Evolutionary conservation across 176 grass and related monocot genomes (phyloP), one percentile per base, ranked within the genome.

Genomic region (Carex pumila): DNA sequence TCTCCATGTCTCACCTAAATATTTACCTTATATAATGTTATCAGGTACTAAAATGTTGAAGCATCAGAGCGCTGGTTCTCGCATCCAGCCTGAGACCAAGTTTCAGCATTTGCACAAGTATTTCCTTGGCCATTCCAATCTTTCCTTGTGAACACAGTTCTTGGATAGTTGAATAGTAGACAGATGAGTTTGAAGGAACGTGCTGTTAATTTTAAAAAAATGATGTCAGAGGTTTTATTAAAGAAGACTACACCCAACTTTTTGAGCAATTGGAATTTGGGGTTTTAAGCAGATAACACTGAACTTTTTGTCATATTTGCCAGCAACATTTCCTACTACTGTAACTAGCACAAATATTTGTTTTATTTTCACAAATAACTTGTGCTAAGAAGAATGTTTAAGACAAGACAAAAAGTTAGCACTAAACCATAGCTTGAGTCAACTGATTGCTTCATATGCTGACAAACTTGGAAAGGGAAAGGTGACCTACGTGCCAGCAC

Each of bases 91-190:
- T 87, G 57, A 98, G 87, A 15, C 87, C 92, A 80, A 93, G 86
- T 69, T 81, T 90, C 15, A 85, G 89, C 92, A 98, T 94, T 65
- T 90, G 88, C 1, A 31, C 56, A 78, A 90, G 92, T 36, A 90
- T 45, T 58, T 75, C 90, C 81, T 89, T 98, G 41, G 90, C 92
- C 62, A 90, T 61, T 56, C 31, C 82, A 79, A 65, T 86, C 81
- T 91, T 91, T 77, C 86, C 92, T 90, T 87, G 79, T 79, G 92
- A 59, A 84, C 90, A 98, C 25, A 98, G 86, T n/a, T 93, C 90
- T 0, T 94, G 95, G 79, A 93, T 91, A 75, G 91, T 86, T 14
- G 85, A 36, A 43, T 94, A 92, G 84, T 91, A 98, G 84, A 94
- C 77, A 13, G 90, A 94, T 57, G 90, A 87, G 61, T 93, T 85